Base-by-base conservation (phyloP, 2,329 filamentous ascomycete species). In the Aspergillus nomiae region DNA sequence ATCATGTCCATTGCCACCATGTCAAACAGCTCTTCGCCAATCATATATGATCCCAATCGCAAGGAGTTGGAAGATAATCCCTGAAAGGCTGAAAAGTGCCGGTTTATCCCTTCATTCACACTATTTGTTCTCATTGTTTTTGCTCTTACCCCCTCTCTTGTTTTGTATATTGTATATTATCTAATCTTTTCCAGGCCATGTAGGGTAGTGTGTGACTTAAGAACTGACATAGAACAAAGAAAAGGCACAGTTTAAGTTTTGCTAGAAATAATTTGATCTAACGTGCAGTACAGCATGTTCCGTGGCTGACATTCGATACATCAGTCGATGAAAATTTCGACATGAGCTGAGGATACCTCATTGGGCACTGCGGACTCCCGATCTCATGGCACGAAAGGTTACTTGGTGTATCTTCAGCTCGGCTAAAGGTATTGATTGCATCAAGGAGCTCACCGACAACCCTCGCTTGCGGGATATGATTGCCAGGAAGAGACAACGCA, bases 271-370 rank as follows among this genome's bases (percentile, higher is more conserved):
- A 59, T 41, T 32, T 24, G 58, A 53, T 34, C 48, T 54, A 59
- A 5, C 34, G 38, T 59, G 58, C 58, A 54, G 58, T 48, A n/a
- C 43, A 53, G 36, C 30, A 53, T 59, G 32, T 8, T 21, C 51
- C 21, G 36, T 6, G 32, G 21, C 34, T 59, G 57, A 43, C 34
- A 53, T 30, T 59, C 50, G 32, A 43, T 34, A 38, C 34, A 21
- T 53, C 46, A 58, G 32, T 24, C 10, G 12, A 12, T 26, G 36
- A 30, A 36, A 38, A 38, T 58, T 58, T 51, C 10, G 30, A 51
- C 50, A 21, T 36, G 43, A 51, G 56, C 56, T 58, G 45, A 45
- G 50, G 45, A 30, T 38, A 41, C 32, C 56, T 46, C 45, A 51
- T 58, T 58, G 45, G 56, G 9, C 28, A 24, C 38, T n/a, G n/a